Base-by-base conservation (phyloP, 768 basidiomycete species). In the Rhodotorula diobovata region DNA sequence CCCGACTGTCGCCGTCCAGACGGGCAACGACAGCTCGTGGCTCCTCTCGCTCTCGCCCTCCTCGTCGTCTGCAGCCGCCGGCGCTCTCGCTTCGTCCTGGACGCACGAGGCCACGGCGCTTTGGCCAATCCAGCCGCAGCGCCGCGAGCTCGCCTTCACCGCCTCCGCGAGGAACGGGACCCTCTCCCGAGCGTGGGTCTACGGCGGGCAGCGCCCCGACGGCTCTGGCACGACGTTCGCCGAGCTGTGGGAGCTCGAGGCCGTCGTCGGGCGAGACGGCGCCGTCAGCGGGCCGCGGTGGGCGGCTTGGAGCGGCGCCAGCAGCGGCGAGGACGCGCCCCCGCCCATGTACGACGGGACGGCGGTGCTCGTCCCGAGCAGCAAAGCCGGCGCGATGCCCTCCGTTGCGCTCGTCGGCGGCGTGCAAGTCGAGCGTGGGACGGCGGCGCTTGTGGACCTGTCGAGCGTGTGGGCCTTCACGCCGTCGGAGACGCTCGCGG, bases 161-260 rank as follows among this genome's bases (percentile, higher is more conserved):
- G 64, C 66, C 2, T 67, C 66, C 20, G 73, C 73, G 35, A 63
- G 66, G 48, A 70, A 74, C 54, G 73, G 68, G 2, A 43, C 43
- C 1, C 10, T 61, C 14, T 61, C 68, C 32, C 61, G 73, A 11
- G 63, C 46, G 8, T 74, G 73, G 73, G 20, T 74, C 8, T 74
- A 50, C 51, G 73, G 73, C 21, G 73, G 73, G 0, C 34, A 65
- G 21, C 35, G 66, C 6, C 39, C 62, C 7, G 73, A 74, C 37
- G 69, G 68, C n/a, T 50, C 43, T 6, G 66, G 66, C 10, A 43
- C 59, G 1, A 39, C 62, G 23, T 67, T 67, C 25, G 32, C 25
- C 25, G 73, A 74, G 37, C 35, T 74, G 54, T 70, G 73, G 68
- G 73, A 74, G 54, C 39, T 74, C 9, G 43, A 54, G n/a, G 16